phyloP scores from a whole-genome alignment of 257 asterid species.

The Thymus quinquecostatus region DNA sequence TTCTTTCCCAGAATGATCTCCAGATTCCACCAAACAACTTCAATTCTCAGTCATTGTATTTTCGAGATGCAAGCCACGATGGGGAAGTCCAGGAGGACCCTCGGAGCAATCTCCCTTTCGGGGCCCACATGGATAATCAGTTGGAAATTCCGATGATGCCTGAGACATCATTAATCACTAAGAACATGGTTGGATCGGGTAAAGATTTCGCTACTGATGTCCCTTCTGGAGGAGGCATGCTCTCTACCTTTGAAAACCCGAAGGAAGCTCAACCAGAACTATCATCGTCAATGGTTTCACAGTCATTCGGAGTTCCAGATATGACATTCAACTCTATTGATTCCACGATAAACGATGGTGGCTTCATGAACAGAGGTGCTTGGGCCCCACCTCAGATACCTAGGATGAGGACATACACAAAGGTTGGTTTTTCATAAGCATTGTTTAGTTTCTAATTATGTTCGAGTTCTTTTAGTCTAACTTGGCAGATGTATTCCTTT shows the following conservation, averaged over 20 bases:
- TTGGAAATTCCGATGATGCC: conserved; percentile 71
- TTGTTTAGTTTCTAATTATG: neutral
- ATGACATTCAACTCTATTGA: conserved; percentile 85
- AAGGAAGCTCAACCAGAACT: conserved; percentile 85
- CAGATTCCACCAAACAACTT: conserved; percentile 67
- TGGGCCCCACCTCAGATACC: conserved; percentile 92
- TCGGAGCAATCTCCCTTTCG: conserved; percentile 54
- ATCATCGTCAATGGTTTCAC: conserved; percentile 90
- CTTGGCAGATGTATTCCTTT: conserved; percentile 25
- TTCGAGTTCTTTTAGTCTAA: conserved; percentile 24
- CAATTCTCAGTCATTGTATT: conserved; percentile 64
- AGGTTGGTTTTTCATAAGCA: conserved; percentile 50
- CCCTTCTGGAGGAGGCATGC: conserved; percentile 66
- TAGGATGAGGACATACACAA: conserved; percentile 82
- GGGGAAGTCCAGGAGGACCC: conserved; percentile 69
- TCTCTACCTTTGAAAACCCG: conserved; percentile 63
- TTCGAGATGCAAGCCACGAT: conserved; percentile 67
- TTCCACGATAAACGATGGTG: conserved; percentile 65
- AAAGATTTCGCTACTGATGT: conserved; percentile 60
- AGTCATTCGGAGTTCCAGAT: conserved; percentile 94
- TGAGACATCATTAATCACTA: conserved; percentile 58
- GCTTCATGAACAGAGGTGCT: conserved; percentile 72
- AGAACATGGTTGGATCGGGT: conserved; percentile 56
- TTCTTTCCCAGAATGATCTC: conserved; percentile 74
- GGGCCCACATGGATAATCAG: conserved; percentile 61